A percentile compares a stretch with the other conserved stretches of the same genome.
Evolutionary conservation across 1,284 basidiomycete genomes (phyloP).

Genomic region (Pseudomicrostroma phylloplanum): DNA sequence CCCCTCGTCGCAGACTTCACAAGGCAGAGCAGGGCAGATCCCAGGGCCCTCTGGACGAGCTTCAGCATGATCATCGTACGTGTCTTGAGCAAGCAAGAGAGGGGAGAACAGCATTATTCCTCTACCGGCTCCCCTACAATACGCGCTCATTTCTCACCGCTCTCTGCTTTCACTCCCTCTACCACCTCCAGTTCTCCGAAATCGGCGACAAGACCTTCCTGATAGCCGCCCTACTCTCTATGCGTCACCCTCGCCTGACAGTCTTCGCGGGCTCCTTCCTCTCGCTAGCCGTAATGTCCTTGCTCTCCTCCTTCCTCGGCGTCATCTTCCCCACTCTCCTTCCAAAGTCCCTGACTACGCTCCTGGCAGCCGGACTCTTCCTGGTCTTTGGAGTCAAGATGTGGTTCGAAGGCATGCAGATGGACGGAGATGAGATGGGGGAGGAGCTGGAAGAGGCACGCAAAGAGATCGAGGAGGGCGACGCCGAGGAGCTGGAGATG

Average conservation of each 20-base stretch:
- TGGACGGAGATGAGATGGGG: slow-evolving; percentile 44
- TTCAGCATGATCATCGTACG: slow-evolving; percentile 23
- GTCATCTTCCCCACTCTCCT: slow-evolving; percentile 43
- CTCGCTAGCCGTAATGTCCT: slow-evolving; percentile 76
- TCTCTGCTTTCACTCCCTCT: background rate
- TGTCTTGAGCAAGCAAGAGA: background rate
- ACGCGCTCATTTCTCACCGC: slow-evolving; percentile 8
- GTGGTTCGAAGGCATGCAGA: slow-evolving; percentile 30
- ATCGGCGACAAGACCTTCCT: slow-evolving; percentile 95
- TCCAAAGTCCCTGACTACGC: slow-evolving; percentile 62
- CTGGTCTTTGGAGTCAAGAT: slow-evolving; percentile 42
- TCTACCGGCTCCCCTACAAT: slow-evolving; percentile 26
- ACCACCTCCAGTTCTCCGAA: slow-evolving; percentile 48
- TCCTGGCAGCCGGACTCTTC: slow-evolving; percentile 63
- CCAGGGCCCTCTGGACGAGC: slow-evolving; percentile 18
- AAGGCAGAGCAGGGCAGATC: slow-evolving; percentile 11
- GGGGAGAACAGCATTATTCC: slow-evolving; percentile 16
- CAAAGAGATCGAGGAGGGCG: slow-evolving; percentile 65
- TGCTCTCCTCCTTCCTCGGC: slow-evolving; percentile 43
- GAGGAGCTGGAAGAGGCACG: slow-evolving; percentile 70
- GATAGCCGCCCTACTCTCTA: slow-evolving; percentile 91
- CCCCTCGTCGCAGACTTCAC: background rate
- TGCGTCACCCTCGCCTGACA: slow-evolving; percentile 76
- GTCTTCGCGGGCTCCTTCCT: slow-evolving; percentile 86
- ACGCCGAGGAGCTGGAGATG: slow-evolving; percentile 64